A percentile compares a stretch with the other conserved stretches of the same genome.
These are phyloP conservation scores for Didymella glomerata DNA, from an alignment of 2,329 filamentous ascomycete species.

Conservation along the genomic window DNA sequence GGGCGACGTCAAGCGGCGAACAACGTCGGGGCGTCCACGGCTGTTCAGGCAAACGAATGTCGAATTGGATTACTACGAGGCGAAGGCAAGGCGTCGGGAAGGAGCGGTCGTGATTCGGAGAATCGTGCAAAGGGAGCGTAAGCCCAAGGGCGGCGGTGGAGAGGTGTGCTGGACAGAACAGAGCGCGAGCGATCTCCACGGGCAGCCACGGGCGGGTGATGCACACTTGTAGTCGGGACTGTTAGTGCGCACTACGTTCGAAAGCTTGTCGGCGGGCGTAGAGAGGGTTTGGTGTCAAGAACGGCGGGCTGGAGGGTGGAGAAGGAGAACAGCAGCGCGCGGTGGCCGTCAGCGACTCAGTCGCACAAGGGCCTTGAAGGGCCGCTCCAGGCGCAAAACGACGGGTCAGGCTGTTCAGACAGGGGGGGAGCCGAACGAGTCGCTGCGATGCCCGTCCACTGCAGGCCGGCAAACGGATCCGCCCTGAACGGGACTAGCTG, in stretches of 20 bases:
- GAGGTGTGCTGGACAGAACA: constrained; percentile 9
- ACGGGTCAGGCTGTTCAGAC: constrained; percentile 20
- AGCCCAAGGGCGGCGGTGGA: constrained; percentile 31
- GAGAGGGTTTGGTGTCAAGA: constrained; percentile 23
- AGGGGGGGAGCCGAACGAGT: constrained; percentile 20
- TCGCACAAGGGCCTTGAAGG: constrained; percentile 12
- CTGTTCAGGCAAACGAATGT: constrained; percentile 35
- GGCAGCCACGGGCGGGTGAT: constrained; percentile 45
- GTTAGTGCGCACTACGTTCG: constrained; percentile 44
- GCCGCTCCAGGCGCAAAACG: constrained; percentile 20
- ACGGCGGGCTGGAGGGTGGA: constrained; percentile 18
- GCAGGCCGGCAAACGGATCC: constrained; percentile 11
- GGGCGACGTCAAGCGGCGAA: constrained; percentile 9
- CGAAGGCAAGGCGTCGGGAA: constrained; percentile 34
- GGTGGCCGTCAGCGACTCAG: constrained; percentile 17
- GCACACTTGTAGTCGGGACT: constrained; percentile 40
- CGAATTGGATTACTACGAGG: constrained; percentile 31
- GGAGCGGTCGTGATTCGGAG: constrained; percentile 47
- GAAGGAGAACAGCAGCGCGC: constrained; percentile 16
- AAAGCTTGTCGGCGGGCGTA: constrained; percentile 47
- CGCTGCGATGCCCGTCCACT: constrained; percentile 10
- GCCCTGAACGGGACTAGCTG: constrained; percentile 10
- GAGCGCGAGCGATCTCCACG: constrained; percentile 25
- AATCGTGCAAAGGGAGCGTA: constrained; percentile 50
- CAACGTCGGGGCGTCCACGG: background rate